Evolutionary conservation across 192 early-diverging fungal genomes (phyloP), one percentile per base, ranked within the genome.

Genomic region (Podila verticillata): DNA sequence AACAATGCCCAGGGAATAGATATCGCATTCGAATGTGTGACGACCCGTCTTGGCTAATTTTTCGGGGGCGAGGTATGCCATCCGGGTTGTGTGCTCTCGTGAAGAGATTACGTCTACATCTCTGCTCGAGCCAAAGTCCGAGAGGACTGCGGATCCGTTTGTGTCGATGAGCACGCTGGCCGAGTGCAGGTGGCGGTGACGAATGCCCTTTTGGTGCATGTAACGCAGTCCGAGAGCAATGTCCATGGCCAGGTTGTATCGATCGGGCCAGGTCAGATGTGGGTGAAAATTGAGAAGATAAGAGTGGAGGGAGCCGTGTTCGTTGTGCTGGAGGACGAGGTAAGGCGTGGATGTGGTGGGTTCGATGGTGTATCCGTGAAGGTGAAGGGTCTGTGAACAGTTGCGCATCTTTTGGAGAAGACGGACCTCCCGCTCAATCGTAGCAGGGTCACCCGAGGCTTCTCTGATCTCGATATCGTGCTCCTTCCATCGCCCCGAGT

Each of bases 191-290:
- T 80, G 77, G 29, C 77, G 77, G 36, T 80, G 77, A 2, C 61
- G 49, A 39, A 61, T 63, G 26, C 77, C 77, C 10, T 72, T 72
- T 44, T 63, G 60, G 48, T 82, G 80, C 12, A 82, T 66, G 32
- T 74, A 74, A 0, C 72, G 72, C 5, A 82, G 51, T 0, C 80
- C 80, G 39, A 74, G 63, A 19, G 72, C 66, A 57, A 82, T 71
- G 32, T 82, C 80, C 66, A 82, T 49, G n/a, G 72, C 80, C 6
- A 82, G 73, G n/a, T 82, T 82, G 63, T 74, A 82, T 49, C 73
- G 72, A 36, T 82, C 80, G 20, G 72, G 28, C 80, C 80, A 82
- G 24, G 80, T 82, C 9, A 82, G 65, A 24, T 82, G 72, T 4
- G 67, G 61, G 57, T 74, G 73, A n/a, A 73, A 82, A 30, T 74